Evolutionary conservation across 2,329 filamentous ascomycete genomes (phyloP).

Genomic region (Phialophora macrospora): DNA sequence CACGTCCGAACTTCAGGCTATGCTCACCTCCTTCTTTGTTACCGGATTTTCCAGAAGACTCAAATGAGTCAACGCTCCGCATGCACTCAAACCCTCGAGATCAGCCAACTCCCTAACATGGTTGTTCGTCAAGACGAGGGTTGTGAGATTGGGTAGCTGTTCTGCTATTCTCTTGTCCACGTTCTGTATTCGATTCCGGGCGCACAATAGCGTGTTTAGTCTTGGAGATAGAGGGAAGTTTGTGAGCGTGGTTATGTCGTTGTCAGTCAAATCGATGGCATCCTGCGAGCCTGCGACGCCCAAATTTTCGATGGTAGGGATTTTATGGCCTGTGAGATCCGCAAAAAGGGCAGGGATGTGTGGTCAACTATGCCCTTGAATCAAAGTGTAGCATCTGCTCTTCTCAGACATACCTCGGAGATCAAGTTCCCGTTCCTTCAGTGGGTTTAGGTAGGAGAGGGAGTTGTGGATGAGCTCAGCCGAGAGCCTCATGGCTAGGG

Average conservation of each 20-base stretch:
- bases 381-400: conserved; percentile 90
- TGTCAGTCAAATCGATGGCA: conserved; percentile 97
- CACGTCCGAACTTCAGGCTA: neutral
- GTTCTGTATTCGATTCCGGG: conserved; percentile 81
- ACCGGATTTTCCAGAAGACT: conserved; percentile 87
- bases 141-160: conserved; percentile 79
- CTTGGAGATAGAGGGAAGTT: conserved; percentile 94
- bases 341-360: conserved; percentile 56
- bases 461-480: conserved; percentile 92
- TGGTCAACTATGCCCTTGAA: conserved; percentile 81
- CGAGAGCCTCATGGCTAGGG: conserved; percentile 79
- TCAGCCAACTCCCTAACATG: conserved; percentile 83
- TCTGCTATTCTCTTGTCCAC: conserved; percentile 77
- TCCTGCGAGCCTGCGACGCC: conserved; percentile 92
- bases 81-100: conserved; percentile 74
- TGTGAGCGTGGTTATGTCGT: conserved; percentile 85
- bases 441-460: conserved; percentile 96
- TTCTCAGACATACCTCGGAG: conserved; percentile 98
- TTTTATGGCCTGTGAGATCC: conserved; percentile 84
- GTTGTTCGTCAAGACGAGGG: conserved; percentile 82
- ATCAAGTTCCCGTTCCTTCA: conserved; percentile 98
- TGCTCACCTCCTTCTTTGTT: conserved; percentile 84
- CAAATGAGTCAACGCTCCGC: conserved; percentile 76
- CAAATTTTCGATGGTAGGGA: conserved; percentile 95
- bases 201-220: conserved; percentile 83